Evolutionary conservation across 2,329 filamentous ascomycete species (phyloP), one percentile per base, ranked within the genome.

Genomic region (Arthrobotrys megalospora): DNA sequence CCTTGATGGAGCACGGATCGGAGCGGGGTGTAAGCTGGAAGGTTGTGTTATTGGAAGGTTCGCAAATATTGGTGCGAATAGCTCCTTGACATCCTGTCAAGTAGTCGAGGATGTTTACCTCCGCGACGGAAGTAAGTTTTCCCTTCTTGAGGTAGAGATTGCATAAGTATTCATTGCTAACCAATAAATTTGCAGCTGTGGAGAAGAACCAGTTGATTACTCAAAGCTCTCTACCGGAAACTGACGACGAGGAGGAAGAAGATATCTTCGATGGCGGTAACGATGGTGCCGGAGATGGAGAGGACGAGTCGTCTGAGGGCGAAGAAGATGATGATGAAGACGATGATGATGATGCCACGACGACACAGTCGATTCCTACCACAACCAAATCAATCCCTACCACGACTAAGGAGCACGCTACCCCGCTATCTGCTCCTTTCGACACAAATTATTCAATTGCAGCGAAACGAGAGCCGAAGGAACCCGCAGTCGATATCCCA

Each of bases 1-100:
- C 19, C 97, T 98, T 93, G 95, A 98, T 78, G 93, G 93, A 2
- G 94, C 93, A 0, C 90, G 93, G 6, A 88, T 99, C 11, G 94
- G 93, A 12, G 92, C 93, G 82, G 91, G 92, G 50, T 94, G 91
- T 82, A 93, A 93, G 84, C 86, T 98, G 64, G 96, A 92, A 0
- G 92, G 93, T 21, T 97, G 94, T 82, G 92, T 98, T 36, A 85
- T 98, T 47, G 96, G 96, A 3, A 90, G 91, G 82, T 86, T 93
- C 79, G 92, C 91, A 80, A 91, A 92, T 82, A 90, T 99, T 81
- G 94, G 95, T n/a, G 94, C 91, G 66, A 93, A 97, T 78, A 97
- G 94, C 82, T 94, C 98, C 85, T 91, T 98, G 4, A 94, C 97
- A 83, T 93, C 97, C 84, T 95, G 95, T 83, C 87, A 95, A 7